phyloP scores from a whole-genome alignment of 2,329 filamentous ascomycete species.

The Coleophoma cylindrospora region DNA sequence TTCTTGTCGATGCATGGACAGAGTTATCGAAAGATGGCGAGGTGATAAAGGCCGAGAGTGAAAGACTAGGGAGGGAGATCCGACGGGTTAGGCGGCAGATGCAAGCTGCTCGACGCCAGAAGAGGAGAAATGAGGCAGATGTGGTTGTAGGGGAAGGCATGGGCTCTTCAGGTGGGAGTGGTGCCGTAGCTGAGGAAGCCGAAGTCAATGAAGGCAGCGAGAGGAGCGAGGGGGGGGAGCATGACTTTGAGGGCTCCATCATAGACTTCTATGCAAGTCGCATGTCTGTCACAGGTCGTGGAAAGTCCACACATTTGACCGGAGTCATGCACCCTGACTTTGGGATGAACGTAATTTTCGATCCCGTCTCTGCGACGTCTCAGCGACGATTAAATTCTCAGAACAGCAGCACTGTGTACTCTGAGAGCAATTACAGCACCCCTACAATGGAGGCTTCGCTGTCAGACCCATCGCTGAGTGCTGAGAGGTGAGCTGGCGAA shows the following conservation, averaged over 20 bases:
- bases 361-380: constrained; percentile 1
- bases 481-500: not conserved
- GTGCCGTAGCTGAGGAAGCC: not conserved
- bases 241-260: constrained; percentile 13
- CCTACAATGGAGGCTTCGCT: constrained; percentile 1
- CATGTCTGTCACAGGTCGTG: constrained; percentile 3
- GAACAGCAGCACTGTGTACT: not conserved
- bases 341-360: not conserved
- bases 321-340: constrained; percentile 3
- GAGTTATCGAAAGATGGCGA: constrained; percentile 1
- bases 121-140: constrained; percentile 1
- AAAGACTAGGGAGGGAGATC: constrained; percentile 10
- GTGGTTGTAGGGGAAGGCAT: not conserved
- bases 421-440: constrained; percentile 3
- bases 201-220: constrained; percentile 3
- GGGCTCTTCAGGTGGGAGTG: too few species aligned
- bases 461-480: not conserved
- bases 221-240: constrained; percentile 1
- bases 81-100: constrained; percentile 7
- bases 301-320: not conserved
- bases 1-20: constrained; percentile 16
- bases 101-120: constrained; percentile 8
- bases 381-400: not conserved
- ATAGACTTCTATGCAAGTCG: constrained; percentile 13
- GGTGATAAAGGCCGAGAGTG: constrained; percentile 3